These are phyloP conservation scores for Hanseniaspora gamundiae DNA, from an alignment of 1,139 yeast genomes.

Conservation along the genomic window DNA sequence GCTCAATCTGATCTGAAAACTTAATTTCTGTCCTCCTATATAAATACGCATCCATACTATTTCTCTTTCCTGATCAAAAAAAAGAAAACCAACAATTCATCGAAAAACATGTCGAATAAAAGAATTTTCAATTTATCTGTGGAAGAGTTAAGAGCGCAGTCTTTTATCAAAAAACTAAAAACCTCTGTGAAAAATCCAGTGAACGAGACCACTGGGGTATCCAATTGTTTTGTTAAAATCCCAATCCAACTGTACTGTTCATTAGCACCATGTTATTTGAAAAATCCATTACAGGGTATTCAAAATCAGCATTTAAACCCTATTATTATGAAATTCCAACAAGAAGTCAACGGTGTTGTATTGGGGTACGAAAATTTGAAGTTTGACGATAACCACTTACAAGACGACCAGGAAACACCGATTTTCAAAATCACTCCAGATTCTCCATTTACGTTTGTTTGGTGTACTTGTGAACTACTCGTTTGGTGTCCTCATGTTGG, in stretches of 20 bases:
- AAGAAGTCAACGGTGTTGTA: constrained; percentile 69
- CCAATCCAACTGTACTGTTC: constrained; percentile 65
- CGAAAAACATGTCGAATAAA: neutral
- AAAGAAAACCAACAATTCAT: neutral
- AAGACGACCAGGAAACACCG: constrained; percentile 23
- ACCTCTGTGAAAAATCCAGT: constrained; percentile 19
- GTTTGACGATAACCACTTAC: constrained; percentile 27
- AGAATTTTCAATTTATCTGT: neutral
- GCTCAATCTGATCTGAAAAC: too few relatives aligned
- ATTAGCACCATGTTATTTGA: constrained; percentile 67
- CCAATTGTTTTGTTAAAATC: constrained; percentile 30
- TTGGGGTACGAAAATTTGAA: constrained; percentile 61
- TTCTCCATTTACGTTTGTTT: constrained; percentile 78
- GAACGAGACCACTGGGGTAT: constrained; percentile 17
- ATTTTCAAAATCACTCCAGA: constrained; percentile 64
- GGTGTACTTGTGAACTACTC: constrained; percentile 76
- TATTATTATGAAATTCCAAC: constrained; percentile 69
- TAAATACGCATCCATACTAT: too few relatives aligned
- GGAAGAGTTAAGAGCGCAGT: constrained; percentile 12
- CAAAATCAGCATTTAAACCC: constrained; percentile 84
- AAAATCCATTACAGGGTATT: constrained; percentile 63
- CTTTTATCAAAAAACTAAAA: constrained; percentile 20
- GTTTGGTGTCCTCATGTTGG: constrained; percentile 86
- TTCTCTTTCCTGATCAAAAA: too few relatives aligned
- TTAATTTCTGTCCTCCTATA: too few relatives aligned